Percentiles rank a stretch among this genome's conserved stretches.
Evolutionary conservation across 2,329 filamentous ascomycete genomes (phyloP).

Genomic region (Fusarium mexicanum): DNA sequence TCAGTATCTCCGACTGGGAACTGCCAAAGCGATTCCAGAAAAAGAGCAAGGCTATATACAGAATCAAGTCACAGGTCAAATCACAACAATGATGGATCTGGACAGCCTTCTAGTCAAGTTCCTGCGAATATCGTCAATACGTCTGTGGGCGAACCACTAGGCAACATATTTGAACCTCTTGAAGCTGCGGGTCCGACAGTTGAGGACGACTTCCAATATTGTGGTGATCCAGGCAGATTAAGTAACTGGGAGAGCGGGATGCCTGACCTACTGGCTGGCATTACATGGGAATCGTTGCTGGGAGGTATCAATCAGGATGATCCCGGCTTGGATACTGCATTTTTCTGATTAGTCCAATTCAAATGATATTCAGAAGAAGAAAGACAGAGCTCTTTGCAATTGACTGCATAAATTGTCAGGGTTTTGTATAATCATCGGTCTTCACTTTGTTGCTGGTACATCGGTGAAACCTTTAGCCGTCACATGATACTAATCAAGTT

Average conservation of each 20-base stretch:
- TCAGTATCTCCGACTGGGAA: neutral
- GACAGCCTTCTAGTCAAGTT: neutral
- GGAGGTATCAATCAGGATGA: neutral
- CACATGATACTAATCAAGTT: fast-evolving
- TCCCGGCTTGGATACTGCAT: neutral
- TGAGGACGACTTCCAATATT: fast-evolving
- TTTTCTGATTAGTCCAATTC: neutral
- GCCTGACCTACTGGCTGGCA: neutral
- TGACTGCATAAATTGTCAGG: too few relatives aligned
- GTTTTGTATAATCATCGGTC: too few relatives aligned
- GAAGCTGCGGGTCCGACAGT: neutral
- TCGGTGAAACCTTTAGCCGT: neutral
- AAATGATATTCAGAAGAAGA: neutral
- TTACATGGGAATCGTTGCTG: neutral
- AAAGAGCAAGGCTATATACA: neutral
- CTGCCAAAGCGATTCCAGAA: neutral
- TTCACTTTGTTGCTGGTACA: too few relatives aligned
- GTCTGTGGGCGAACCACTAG: neutral
- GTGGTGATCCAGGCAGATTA: neutral
- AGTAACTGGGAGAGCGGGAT: neutral
- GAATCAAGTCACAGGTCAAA: neutral
- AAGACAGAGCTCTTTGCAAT: too few relatives aligned
- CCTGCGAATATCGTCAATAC: neutral
- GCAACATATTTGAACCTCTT: too few relatives aligned
- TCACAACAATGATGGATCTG: too few relatives aligned